Base-by-base conservation (phyloP, 2,329 filamentous ascomycete genomes). In the Monilinia fructigena region DNA sequence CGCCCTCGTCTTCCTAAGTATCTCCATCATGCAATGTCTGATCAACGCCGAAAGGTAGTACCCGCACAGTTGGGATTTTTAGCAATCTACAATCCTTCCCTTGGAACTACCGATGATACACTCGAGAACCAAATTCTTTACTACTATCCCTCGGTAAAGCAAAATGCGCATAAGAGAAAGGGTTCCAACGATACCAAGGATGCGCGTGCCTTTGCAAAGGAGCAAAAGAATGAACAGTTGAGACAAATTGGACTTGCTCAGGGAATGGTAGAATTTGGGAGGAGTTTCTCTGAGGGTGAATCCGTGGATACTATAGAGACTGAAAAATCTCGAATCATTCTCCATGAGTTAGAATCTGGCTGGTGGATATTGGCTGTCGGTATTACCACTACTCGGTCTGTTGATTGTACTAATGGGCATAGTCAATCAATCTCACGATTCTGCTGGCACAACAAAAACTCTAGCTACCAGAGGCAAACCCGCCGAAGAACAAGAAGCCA, bases 321-420 rank as follows among this genome's bases (percentile, higher is more conserved):
- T 1, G 91, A 97, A 73, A 95, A 91, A 80, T 88, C 89, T 60
- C 86, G 93, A 42, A 89, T 97, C 45, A 83, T 98, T 45, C 80
- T 97, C 55, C 87, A 92, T 73, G 93, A 99, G 80, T 79, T 99
- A 70, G 94, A 99, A 77, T 81, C 85, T 20, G 91, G 91, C 40
- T 99, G 95, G 95, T 99, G 96, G 96, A 88, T 98, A 69, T 81
- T 98, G 68, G 93, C 92, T 69, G 93, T 96, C 82, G 75, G 90
- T 80, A 23, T n/a, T 40, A 38, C 35, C 62, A 40, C 48, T 26
- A 56, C 66, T 20, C 20, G 42, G 14, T n/a, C 23, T 55, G 50
- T 54, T n/a, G 42, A 16, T 53, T 55, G 55, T 66, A 48, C 65
- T 75, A 67, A 71, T 67, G 35, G 56, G 55, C 47, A 48, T 67